phyloP scores from a whole-genome alignment of 768 basidiomycete genomes.

The Lyophyllum atratum region DNA sequence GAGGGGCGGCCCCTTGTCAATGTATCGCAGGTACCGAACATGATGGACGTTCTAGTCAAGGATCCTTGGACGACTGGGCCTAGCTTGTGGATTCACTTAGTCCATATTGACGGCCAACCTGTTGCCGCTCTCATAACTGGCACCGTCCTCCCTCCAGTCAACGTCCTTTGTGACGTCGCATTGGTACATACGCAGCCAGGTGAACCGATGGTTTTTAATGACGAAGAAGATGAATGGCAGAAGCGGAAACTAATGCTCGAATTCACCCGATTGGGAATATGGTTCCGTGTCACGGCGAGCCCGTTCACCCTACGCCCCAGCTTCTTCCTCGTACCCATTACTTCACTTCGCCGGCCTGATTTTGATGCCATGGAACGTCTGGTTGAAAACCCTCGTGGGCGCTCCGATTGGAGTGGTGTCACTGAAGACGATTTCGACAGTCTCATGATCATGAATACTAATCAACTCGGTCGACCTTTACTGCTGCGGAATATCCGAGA shows the following conservation, averaged over 20 bases:
- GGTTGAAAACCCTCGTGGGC: slow-evolving; percentile 50
- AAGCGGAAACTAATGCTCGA: slow-evolving; percentile 58
- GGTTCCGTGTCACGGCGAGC: slow-evolving; percentile 62
- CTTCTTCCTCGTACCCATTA: slow-evolving; percentile 69
- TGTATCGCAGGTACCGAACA: slow-evolving; percentile 46
- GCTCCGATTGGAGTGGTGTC: slow-evolving; percentile 56
- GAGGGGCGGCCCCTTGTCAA: slow-evolving; percentile 49
- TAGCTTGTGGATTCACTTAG: slow-evolving; percentile 63
- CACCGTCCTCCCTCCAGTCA: slow-evolving; percentile 49
- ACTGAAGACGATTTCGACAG: slow-evolving; percentile 47
- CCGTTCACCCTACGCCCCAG: slow-evolving; percentile 53
- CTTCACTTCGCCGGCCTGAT: slow-evolving; percentile 51
- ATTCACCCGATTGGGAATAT: slow-evolving; percentile 63
- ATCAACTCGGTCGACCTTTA: slow-evolving; percentile 56
- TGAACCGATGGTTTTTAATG: slow-evolving; percentile 35
- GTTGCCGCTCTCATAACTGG: slow-evolving; percentile 71
- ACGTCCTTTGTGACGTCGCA: slow-evolving; percentile 36
- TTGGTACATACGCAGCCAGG: slow-evolving; percentile 37
- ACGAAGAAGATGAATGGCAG: slow-evolving; percentile 45
- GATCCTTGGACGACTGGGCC: slow-evolving; percentile 67
- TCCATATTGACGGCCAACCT: slow-evolving; percentile 50
- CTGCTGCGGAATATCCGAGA: slow-evolving; percentile 58
- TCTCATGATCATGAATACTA: slow-evolving; percentile 56
- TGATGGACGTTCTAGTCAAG: slow-evolving; percentile 60
- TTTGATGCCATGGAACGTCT: slow-evolving; percentile 55